A percentile compares a stretch with the other conserved stretches of the same genome.
Evolutionary conservation across 495 filamentous ascomycete genomes (phyloP).

Genomic region (Xylaria telfairii): DNA sequence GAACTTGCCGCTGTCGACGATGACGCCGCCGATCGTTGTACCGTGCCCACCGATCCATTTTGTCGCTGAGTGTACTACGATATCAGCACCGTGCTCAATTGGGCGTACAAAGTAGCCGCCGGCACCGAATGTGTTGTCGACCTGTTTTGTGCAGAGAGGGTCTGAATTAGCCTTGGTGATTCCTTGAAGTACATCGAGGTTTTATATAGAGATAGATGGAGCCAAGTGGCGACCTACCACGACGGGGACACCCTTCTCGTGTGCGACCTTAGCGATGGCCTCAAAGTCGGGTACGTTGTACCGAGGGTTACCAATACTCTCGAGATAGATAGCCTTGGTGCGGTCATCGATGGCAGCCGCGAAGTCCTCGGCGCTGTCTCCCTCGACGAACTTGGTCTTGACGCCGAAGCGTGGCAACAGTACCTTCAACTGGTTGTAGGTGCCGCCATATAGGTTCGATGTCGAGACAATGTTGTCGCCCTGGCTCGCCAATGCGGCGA

Average conservation of each 20-base stretch:
- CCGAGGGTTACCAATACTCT: slow-evolving; percentile 93
- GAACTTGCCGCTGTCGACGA: slow-evolving; percentile 93
- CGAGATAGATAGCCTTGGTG: slow-evolving; percentile 95
- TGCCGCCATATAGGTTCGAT: slow-evolving; percentile 92
- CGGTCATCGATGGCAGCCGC: slow-evolving; percentile 88
- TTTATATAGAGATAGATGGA: neutral
- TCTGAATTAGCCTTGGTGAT: slow-evolving; percentile 3
- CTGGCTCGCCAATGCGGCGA: slow-evolving; percentile 78
- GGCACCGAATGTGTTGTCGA: slow-evolving; percentile 97
- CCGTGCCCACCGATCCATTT: slow-evolving; percentile 99
- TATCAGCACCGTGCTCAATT: slow-evolving; percentile 92
- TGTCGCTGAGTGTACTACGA: slow-evolving; percentile 93
- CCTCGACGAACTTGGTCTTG: slow-evolving; percentile 85
- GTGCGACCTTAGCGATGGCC: slow-evolving; percentile 78
- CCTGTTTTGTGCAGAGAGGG: slow-evolving; percentile 46
- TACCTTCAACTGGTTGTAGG: slow-evolving; percentile 98
- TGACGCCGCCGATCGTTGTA: slow-evolving; percentile 89
- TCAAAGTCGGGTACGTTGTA: slow-evolving; percentile 95
- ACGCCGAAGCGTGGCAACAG: slow-evolving; percentile 87
- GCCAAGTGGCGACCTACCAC: slow-evolving; percentile 62
- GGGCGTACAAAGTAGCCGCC: slow-evolving; percentile 91
- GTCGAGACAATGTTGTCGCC: slow-evolving; percentile 98
- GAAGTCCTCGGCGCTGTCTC: slow-evolving; percentile 84
- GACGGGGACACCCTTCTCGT: slow-evolving; percentile 82
- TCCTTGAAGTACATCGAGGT: neutral